Evolutionary conservation across 2,329 filamentous ascomycete genomes (phyloP).

Genomic region (Epichloe gansuensis): DNA sequence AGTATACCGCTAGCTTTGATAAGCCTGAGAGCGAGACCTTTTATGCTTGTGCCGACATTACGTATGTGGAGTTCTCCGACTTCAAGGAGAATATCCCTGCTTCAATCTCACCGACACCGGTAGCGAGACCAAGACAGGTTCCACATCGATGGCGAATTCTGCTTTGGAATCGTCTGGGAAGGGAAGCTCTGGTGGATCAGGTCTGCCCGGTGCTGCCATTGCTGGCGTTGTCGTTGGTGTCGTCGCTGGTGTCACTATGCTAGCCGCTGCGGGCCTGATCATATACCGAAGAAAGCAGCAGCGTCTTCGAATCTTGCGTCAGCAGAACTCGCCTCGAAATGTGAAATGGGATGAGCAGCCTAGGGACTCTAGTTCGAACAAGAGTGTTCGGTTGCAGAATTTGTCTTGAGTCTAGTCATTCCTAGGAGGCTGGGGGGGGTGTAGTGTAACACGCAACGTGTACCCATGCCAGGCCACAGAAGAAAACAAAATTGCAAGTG

Average conservation of each 20-base stretch:
- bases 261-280: slow-evolving; percentile 48
- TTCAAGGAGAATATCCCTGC: slow-evolving; percentile 26
- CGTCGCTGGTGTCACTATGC: slow-evolving; percentile 46
- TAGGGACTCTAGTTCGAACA: slow-evolving; percentile 11
- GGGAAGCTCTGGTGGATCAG: slow-evolving; percentile 14
- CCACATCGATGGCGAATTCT: slow-evolving; percentile 4
- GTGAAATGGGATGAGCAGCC: slow-evolving; percentile 14
- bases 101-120: slow-evolving; percentile 30
- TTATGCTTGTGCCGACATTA: slow-evolving; percentile 38
- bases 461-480: not conserved
- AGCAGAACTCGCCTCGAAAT: slow-evolving; percentile 14
- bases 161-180: slow-evolving; percentile 12
- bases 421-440: no score
- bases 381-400: slow-evolving; percentile 12
- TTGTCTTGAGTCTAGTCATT: not conserved
- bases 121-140: slow-evolving; percentile 9
- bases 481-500: no score
- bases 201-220: slow-evolving; percentile 55
- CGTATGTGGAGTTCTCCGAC: slow-evolving; percentile 23
- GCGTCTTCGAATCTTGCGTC: slow-evolving; percentile 11
- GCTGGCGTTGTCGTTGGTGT: slow-evolving; percentile 65
- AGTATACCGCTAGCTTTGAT: slow-evolving; percentile 21
- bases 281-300: slow-evolving; percentile 29
- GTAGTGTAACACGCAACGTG: not conserved
- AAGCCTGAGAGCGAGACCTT: slow-evolving; percentile 31